phyloP scores from a whole-genome alignment of 345 rosid species.

The Citrus sp. region DNA sequence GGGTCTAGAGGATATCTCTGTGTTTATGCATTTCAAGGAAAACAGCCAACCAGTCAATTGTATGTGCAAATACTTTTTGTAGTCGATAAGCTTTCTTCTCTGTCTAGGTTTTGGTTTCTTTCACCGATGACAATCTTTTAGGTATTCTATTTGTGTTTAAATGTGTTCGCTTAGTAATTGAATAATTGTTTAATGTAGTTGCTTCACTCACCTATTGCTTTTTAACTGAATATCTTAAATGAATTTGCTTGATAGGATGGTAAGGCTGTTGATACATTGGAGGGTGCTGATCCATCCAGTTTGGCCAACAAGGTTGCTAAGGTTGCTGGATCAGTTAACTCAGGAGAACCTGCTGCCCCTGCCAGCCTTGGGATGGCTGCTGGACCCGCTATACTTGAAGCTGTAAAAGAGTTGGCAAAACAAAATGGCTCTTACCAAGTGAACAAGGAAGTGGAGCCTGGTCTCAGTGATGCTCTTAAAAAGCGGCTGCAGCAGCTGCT shows the following conservation, averaged over 20 bases:
- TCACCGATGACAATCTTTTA: background rate
- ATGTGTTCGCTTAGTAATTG: background rate
- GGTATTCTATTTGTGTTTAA: background rate
- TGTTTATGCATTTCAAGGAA: background rate
- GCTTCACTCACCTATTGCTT: background rate
- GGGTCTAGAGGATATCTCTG: background rate
- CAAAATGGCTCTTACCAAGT: slow-evolving; percentile 42
- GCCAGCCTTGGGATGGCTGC: slow-evolving; percentile 99
- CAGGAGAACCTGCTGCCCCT: slow-evolving; percentile 88
- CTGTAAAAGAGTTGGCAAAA: slow-evolving; percentile 66
- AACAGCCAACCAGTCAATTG: background rate
- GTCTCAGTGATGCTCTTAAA: slow-evolving; percentile 34
- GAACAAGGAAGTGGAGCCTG: slow-evolving; percentile 37
- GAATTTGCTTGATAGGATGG: slow-evolving; percentile 57
- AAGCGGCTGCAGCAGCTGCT: slow-evolving; percentile 59
- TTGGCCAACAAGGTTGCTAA: slow-evolving; percentile 92
- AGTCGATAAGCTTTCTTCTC: background rate
- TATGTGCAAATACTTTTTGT: background rate
- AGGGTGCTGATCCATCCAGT: slow-evolving; percentile 94
- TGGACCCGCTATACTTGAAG: slow-evolving; percentile 70
- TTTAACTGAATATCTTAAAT: background rate
- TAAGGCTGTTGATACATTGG: slow-evolving; percentile 70
- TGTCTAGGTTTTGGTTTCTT: background rate
- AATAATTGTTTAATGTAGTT: background rate
- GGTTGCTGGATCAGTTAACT: slow-evolving; percentile 57